phyloP scores from a whole-genome alignment of 2,329 filamentous ascomycete genomes.

The Rugonectria rugulosa region DNA sequence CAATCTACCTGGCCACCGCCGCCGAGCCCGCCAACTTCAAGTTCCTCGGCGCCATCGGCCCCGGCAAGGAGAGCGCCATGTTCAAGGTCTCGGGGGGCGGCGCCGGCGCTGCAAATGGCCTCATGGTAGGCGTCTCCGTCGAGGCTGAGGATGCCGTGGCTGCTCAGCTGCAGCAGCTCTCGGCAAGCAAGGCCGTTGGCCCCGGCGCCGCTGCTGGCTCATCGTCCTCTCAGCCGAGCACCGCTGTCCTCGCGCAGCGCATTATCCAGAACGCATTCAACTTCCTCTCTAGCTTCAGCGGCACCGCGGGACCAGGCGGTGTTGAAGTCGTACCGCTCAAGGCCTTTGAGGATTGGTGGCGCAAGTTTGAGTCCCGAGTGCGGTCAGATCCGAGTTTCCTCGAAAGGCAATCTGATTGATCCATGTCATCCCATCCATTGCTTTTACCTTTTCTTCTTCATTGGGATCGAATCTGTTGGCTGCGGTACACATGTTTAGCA shows the following conservation, averaged over 20 bases:
- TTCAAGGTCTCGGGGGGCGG: conserved; percentile 72
- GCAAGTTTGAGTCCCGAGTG: conserved; percentile 89
- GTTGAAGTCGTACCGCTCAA: conserved; percentile 92
- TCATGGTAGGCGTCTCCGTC: conserved; percentile 83
- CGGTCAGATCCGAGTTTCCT: conserved; percentile 88
- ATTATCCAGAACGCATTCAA: conserved; percentile 99
- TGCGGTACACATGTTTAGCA: too few relatives aligned
- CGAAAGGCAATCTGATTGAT: conserved; percentile 62
- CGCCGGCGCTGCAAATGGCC: conserved; percentile 42
- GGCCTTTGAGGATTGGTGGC: conserved; percentile 98
- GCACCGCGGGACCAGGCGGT: conserved; percentile 65
- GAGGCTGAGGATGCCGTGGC: conserved; percentile 79
- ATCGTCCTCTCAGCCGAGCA: conserved; percentile 59
- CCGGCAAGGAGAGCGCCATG: conserved; percentile 89
- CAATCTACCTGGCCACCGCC: conserved; percentile 80
- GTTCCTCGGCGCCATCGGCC: conserved; percentile 88
- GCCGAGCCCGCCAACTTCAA: conserved; percentile 67
- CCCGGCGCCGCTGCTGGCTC: neutral
- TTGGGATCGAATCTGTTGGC: too few relatives aligned
- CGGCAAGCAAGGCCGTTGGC: conserved; percentile 37
- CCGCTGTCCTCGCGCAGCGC: conserved; percentile 82
- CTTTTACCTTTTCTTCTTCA: neutral
- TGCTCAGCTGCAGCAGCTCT: conserved; percentile 69
- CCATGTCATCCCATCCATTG: too few relatives aligned
- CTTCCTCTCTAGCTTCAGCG: conserved; percentile 88